phyloP scores from a whole-genome alignment of 2,329 filamentous ascomycete species.

The Curvularia eragrostidis region DNA sequence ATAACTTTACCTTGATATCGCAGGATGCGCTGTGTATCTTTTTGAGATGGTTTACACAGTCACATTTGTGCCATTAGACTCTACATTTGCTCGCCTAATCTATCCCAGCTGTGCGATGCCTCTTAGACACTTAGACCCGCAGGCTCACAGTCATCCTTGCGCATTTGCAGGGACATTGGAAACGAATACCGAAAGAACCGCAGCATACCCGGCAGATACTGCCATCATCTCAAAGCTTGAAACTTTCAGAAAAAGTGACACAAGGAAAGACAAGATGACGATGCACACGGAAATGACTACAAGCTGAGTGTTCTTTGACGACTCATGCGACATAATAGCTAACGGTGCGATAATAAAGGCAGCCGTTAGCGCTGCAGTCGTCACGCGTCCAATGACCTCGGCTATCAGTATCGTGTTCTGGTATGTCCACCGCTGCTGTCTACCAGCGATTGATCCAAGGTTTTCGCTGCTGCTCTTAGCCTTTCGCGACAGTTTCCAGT shows the following conservation, averaged over 20 bases:
- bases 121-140: too few relatives aligned
- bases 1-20: too few relatives aligned
- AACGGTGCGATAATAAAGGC: slow-evolving; percentile 29
- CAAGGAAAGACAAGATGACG: slow-evolving; percentile 24
- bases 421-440: slow-evolving; percentile 22
- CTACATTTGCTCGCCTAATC: too few relatives aligned
- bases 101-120: too few relatives aligned
- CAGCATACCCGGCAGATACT: slow-evolving; percentile 30
- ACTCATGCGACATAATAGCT: slow-evolving; percentile 25
- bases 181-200: slow-evolving; percentile 29
- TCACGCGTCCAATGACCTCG: slow-evolving; percentile 25
- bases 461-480: slow-evolving; percentile 13
- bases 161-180: slow-evolving; percentile 19
- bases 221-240: slow-evolving; percentile 36
- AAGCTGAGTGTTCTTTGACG: slow-evolving; percentile 22
- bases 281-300: slow-evolving; percentile 25
- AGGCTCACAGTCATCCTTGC: too few relatives aligned
- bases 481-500: slow-evolving; percentile 22
- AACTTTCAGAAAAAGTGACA: slow-evolving; percentile 29
- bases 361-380: slow-evolving; percentile 26
- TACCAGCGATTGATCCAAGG: slow-evolving; percentile 9
- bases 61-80: too few relatives aligned
- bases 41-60: too few relatives aligned
- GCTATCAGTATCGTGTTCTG: slow-evolving; percentile 33
- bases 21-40: too few relatives aligned